Base-by-base conservation (phyloP, 345 rosid species). In the Hibiscus mutabilis region DNA sequence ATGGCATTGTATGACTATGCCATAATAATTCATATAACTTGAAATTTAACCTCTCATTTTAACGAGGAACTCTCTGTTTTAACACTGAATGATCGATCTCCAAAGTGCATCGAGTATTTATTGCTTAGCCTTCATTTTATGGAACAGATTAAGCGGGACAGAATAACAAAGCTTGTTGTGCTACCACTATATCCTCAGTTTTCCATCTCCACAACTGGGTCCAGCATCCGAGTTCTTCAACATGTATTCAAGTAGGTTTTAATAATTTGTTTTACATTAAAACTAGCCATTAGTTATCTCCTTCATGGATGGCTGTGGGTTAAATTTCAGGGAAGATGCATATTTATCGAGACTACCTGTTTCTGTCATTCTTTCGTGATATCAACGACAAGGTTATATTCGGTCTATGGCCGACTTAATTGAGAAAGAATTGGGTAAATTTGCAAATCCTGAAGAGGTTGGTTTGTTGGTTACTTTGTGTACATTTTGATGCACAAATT, bases 111-210 rank as follows among this genome's bases (percentile, higher is more conserved):
- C 37, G 13, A 22, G 55, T 70, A 55, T 37, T 18, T 31, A 3
- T 19, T n/a, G 44, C 60, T 73, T 75, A 31, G 67, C 33, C 7
- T 22, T 37, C 47, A 9, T 76, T 77, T 6, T 46, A 3, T 73
- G 60, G 19, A 40, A 73, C 85, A 92, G 97, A 92, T 95, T 69
- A 95, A 89, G 87, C 83, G 73, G 78, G 99, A 95, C 74, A 77
- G 73, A 71, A 89, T 95, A 69, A 86, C 96, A 56, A 90, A 82
- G 81, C 99, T 95, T 60, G 99, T 95, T 69, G 90, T 95, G 75
- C 90, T 95, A 69, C 99, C 99, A 2, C 87, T 95, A 18, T 95
- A 95, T 81, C 99, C 99, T 33, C 99, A 92, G 73, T 90, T 84
- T 60, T 95, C 97, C 60, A 95, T 95, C 72, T 94, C 98, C 49